Percentiles rank a stretch among this genome's conserved stretches.
Conservation (phyloP, 768 basidiomycete species). For the Epithele typhae region DNA sequence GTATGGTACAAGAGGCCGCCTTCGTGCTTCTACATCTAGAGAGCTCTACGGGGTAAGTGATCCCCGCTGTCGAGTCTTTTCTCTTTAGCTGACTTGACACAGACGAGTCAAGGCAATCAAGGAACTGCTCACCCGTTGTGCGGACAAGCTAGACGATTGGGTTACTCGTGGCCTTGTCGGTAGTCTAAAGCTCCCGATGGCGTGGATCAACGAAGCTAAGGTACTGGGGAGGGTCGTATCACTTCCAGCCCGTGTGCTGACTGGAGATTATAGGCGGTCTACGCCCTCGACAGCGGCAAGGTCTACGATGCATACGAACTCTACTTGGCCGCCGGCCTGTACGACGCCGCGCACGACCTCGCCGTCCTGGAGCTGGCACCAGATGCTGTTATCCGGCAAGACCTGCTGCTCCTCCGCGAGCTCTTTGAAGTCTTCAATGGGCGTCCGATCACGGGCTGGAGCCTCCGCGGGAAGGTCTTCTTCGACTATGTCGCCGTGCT, state of each 20-base stretch:
- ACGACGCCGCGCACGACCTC: slow-evolving; percentile 74
- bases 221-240: slow-evolving; percentile 36
- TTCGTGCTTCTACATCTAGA: slow-evolving; percentile 92
- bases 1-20: slow-evolving; percentile 77
- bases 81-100: no score
- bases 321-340: slow-evolving; percentile 65
- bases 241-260: not conserved
- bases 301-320: slow-evolving; percentile 73
- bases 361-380: slow-evolving; percentile 86
- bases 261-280: slow-evolving; percentile 60
- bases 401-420: slow-evolving; percentile 54
- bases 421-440: slow-evolving; percentile 66
- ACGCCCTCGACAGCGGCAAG: slow-evolving; percentile 55
- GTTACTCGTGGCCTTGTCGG: slow-evolving; percentile 65
- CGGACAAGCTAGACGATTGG: slow-evolving; percentile 66
- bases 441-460: slow-evolving; percentile 68
- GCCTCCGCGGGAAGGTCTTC: slow-evolving; percentile 81
- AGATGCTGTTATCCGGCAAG: slow-evolving; percentile 69
- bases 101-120: slow-evolving; percentile 84
- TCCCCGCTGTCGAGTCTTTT: not conserved
- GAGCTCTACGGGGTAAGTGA: slow-evolving; percentile 65
- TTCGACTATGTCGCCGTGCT: slow-evolving; percentile 69
- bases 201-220: slow-evolving; percentile 92
- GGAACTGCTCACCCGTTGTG: slow-evolving; percentile 71
- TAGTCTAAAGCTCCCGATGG: slow-evolving; percentile 73